Percentiles rank a stretch among this genome's conserved stretches.
phyloP scores from a whole-genome alignment of 352 stramenopile genomes.

The Phytophthora litchii region DNA sequence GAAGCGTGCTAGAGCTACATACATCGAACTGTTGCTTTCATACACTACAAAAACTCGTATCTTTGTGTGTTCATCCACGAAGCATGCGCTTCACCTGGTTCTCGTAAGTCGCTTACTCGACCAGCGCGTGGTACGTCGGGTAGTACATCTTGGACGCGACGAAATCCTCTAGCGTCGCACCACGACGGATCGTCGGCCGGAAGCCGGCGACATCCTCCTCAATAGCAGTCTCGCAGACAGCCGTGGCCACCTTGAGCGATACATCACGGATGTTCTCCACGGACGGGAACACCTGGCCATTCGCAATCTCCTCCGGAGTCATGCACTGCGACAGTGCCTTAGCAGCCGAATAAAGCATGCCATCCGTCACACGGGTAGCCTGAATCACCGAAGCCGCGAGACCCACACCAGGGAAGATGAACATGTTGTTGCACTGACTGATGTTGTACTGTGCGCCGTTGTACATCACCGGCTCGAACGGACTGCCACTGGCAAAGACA shows the following conservation, averaged over 20 bases:
- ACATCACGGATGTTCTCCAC: slow-evolving; percentile 94
- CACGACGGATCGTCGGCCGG: slow-evolving; percentile 67
- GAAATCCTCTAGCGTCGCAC: slow-evolving; percentile 86
- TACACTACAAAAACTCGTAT: slow-evolving; percentile 23
- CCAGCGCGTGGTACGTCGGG: slow-evolving; percentile 92
- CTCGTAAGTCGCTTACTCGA: slow-evolving; percentile 63
- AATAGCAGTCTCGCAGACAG: slow-evolving; percentile 91
- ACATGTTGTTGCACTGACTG: slow-evolving; percentile 97
- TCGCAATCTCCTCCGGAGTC: slow-evolving; percentile 90
- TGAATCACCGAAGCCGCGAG: slow-evolving; percentile 91
- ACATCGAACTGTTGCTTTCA: slow-evolving; percentile 15
- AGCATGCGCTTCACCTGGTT: not conserved
- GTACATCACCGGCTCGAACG: slow-evolving; percentile 93
- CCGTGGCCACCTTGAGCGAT: slow-evolving; percentile 92
- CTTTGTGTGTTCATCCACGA: slow-evolving; percentile 18
- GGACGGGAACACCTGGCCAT: slow-evolving; percentile 94
- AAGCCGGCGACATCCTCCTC: slow-evolving; percentile 89
- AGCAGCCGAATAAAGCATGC: slow-evolving; percentile 95
- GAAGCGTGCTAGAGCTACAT: too few species aligned
- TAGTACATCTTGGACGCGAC: slow-evolving; percentile 96
- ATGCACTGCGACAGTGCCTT: slow-evolving; percentile 95
- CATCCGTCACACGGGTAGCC: slow-evolving; percentile 86
- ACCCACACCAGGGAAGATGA: slow-evolving; percentile 97
- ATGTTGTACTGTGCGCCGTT: slow-evolving; percentile 83
- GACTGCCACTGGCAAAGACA: slow-evolving; percentile 96